These are phyloP conservation scores for Penicillium sp. DNA, from an alignment of 2,329 filamentous ascomycete species.

Conservation along the genomic window DNA sequence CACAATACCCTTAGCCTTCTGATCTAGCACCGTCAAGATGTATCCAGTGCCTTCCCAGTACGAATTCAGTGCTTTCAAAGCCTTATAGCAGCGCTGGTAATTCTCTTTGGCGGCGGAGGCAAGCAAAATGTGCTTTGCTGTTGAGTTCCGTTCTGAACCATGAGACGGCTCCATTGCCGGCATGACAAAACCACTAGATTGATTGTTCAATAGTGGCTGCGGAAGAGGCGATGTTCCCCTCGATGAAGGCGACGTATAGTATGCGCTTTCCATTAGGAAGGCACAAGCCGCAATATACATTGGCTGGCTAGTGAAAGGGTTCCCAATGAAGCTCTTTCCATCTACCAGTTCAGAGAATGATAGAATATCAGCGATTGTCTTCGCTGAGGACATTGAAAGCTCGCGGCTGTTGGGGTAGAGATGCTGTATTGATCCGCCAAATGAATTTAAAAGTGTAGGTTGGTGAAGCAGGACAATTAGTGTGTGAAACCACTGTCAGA, in stretches of 20 bases:
- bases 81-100: slow-evolving; percentile 83
- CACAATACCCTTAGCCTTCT: slow-evolving; percentile 83
- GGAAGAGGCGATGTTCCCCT: slow-evolving; percentile 53
- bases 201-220: slow-evolving; percentile 30
- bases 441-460: slow-evolving; percentile 76
- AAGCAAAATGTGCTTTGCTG: slow-evolving; percentile 70
- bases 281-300: slow-evolving; percentile 91
- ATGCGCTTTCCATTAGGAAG: slow-evolving; percentile 78
- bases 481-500: slow-evolving; percentile 71
- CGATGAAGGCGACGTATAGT: slow-evolving; percentile 67
- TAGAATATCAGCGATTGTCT: slow-evolving; percentile 86
- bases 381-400: slow-evolving; percentile 81
- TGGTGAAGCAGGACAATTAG: slow-evolving; percentile 83
- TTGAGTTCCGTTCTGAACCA: slow-evolving; percentile 32
- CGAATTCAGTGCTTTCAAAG: slow-evolving; percentile 73
- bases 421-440: slow-evolving; percentile 68
- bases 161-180: slow-evolving; percentile 31
- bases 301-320: slow-evolving; percentile 85
- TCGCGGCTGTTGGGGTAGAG: slow-evolving; percentile 79
- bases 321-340: slow-evolving; percentile 80
- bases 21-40: slow-evolving; percentile 80
- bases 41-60: slow-evolving; percentile 89
- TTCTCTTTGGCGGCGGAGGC: slow-evolving; percentile 82
- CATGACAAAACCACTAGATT: slow-evolving; percentile 37
- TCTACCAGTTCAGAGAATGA: slow-evolving; percentile 85